Percentiles rank a stretch among this genome's conserved stretches.
These are phyloP conservation scores for Pestalotiopsis sp. DNA, from an alignment of 2,329 filamentous ascomycete species.

Conservation along the genomic window DNA sequence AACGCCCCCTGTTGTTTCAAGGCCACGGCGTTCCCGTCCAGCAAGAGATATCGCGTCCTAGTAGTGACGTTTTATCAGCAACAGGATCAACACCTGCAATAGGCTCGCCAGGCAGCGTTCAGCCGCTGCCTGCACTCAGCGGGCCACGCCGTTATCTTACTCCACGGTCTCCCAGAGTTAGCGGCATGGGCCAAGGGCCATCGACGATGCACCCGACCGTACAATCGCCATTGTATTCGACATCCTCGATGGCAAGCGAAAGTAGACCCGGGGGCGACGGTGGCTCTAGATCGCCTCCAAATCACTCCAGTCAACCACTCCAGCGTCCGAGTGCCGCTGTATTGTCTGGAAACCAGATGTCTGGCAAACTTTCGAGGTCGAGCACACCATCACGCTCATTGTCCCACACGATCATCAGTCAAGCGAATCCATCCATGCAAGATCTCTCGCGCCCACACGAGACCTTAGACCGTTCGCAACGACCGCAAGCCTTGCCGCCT, in stretches of 20 bases:
- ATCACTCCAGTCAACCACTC: conserved; percentile 15
- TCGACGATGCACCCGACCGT: conserved; percentile 28
- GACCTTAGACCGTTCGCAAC: conserved; percentile 16
- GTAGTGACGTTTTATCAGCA: conserved; percentile 19
- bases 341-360: conserved; percentile 18
- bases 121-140: conserved; percentile 31
- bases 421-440: conserved; percentile 19
- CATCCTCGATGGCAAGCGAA: conserved; percentile 17
- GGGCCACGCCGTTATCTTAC: conserved; percentile 52
- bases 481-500: conserved; percentile 18
- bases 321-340: conserved; percentile 25
- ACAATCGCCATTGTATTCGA: conserved; percentile 27
- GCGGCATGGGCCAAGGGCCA: conserved; percentile 43
- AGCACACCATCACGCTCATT: conserved; percentile 23
- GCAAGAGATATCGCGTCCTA: conserved; percentile 19
- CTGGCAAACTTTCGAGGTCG: conserved; percentile 17
- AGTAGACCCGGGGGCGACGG: conserved; percentile 20
- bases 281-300: background rate
- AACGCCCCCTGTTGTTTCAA: conserved; percentile 21
- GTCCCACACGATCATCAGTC: conserved; percentile 25
- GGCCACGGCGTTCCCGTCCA: conserved; percentile 22
- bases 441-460: conserved; percentile 20
- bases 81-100: conserved; percentile 30
- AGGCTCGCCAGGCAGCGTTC: conserved; percentile 29
- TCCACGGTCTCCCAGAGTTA: conserved; percentile 57